Conservation (phyloP, 345 rosid species). For the Corchorus capsularis region DNA sequence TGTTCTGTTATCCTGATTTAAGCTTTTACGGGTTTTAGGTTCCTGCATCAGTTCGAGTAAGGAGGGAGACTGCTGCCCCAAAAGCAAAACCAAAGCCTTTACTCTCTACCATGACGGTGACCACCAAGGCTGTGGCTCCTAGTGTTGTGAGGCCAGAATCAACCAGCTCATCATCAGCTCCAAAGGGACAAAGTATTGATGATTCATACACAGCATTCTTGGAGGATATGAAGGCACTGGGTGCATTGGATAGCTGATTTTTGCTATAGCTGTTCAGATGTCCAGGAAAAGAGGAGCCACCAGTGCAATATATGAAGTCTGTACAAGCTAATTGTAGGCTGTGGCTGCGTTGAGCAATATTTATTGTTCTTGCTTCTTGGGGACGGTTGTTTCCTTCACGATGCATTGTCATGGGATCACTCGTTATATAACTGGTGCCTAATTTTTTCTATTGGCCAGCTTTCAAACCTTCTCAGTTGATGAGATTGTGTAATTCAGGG, state of each 20-base stretch:
- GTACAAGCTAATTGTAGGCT: not conserved
- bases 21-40: slow-evolving; percentile 48
- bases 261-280: not conserved
- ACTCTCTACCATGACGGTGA: slow-evolving; percentile 27
- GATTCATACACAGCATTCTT: slow-evolving; percentile 86
- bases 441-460: not conserved
- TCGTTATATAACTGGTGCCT: not conserved
- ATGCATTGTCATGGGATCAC: not conserved
- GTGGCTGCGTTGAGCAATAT: not conserved
- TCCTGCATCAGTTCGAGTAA: slow-evolving; percentile 95
- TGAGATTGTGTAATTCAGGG: slow-evolving; percentile 2
- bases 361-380: not conserved
- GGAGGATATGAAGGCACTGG: slow-evolving; percentile 99
- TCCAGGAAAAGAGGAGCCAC: not conserved
- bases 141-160: slow-evolving; percentile 50
- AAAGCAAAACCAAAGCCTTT: slow-evolving; percentile 75
- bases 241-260: slow-evolving; percentile 84
- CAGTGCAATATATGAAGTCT: not conserved
- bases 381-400: not conserved
- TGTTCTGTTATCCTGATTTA: not conserved
- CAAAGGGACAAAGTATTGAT: slow-evolving; percentile 76
- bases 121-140: slow-evolving; percentile 48
- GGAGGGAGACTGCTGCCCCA: slow-evolving; percentile 69
- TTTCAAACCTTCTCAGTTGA: slow-evolving; percentile 1
- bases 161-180: slow-evolving; percentile 40